These are phyloP conservation scores for Globisporangium carolinianum DNA, from an alignment of 352 stramenopile species.

Conservation along the genomic window DNA sequence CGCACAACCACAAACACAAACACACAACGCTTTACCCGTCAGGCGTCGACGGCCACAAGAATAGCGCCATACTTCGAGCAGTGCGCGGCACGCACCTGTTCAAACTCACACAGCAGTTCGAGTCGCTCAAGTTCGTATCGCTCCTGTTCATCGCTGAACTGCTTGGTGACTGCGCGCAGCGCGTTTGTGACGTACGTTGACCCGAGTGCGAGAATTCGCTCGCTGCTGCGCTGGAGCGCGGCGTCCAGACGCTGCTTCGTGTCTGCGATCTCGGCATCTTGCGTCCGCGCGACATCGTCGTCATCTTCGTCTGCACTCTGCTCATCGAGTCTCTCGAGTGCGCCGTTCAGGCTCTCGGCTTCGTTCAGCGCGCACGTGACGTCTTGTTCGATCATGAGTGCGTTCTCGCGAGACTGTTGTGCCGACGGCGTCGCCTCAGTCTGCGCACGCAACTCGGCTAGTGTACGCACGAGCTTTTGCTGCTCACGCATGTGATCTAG, in stretches of 20 bases:
- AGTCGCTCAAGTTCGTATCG: conserved; percentile 9
- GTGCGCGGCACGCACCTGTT: conserved; percentile 5
- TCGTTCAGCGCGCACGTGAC: conserved; percentile 6
- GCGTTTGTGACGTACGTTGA: conserved; percentile 3
- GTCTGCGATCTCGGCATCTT: not conserved
- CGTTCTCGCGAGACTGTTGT: not conserved
- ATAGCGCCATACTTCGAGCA: no score
- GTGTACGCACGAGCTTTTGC: conserved; percentile 4
- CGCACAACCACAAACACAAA: no score
- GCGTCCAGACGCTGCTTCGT: not conserved
- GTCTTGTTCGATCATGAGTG: conserved; percentile 7
- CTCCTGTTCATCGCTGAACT: conserved; percentile 1
- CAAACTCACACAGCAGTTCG: conserved; percentile 8
- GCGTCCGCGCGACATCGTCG: not conserved
- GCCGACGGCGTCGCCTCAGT: not conserved
- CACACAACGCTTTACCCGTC: no score
- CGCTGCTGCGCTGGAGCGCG: conserved; percentile 5
- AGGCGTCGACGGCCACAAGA: no score
- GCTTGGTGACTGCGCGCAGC: conserved; percentile 1
- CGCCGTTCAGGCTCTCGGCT: not conserved
- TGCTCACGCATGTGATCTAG: conserved; percentile 5
- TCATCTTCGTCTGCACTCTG: not conserved
- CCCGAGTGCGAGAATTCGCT: conserved; percentile 9
- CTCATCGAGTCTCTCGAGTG: conserved; percentile 5
- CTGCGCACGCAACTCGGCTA: not conserved